Base-by-base conservation (phyloP, 2,329 filamentous ascomycete genomes). In the Onygenales sp. region DNA sequence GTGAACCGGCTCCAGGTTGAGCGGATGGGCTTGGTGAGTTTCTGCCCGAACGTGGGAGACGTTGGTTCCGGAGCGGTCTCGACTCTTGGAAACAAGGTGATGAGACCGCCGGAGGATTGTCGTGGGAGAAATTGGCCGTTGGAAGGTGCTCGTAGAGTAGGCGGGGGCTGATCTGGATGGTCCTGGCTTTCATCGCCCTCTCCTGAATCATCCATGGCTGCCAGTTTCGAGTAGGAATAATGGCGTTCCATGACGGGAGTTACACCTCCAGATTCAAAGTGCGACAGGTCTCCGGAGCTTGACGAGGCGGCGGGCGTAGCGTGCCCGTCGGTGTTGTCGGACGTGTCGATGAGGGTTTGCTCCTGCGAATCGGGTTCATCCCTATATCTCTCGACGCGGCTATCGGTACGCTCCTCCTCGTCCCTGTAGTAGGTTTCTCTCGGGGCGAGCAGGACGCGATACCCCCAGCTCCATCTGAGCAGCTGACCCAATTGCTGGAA, bases 401-500 rank as follows among this genome's bases (percentile, higher is more conserved):
- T 63, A 14, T 64, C 61, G 21, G 60, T 61, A 21, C 66, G 67
- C 21, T 66, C 69, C 40, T 70, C 63, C 37, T 73, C 70, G 2
- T 62, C 70, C 59, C 73, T 73, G 46, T 73, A 62, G 55, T 74
- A 75, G 21, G 75, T 70, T 14, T 85, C 83, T 59, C 88, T 86
- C 14, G 92, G 89, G 14, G 91, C 91, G n/a, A 98, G 77, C 14
- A 98, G 77, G 39, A 97, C 85, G 63, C 95, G 90, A 69, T 95
- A 97, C 9, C 93, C 93, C 93, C 93, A 98, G 58, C 88, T 96
- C 93, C 93, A 98, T 55, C 93, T 83, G 17, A 98, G 85, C 31
- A 97, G 76, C 70, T 98, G 93, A 21, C 93, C 93, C 2, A 98
- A 81, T 68, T 98, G 93, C 72, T 98, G 93, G 73, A 98, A 98